A percentile compares a stretch with the other conserved stretches of the same genome.
Evolutionary conservation across 78 protist species (phyloP).

Genomic region (Speleostelium caveatum): DNA sequence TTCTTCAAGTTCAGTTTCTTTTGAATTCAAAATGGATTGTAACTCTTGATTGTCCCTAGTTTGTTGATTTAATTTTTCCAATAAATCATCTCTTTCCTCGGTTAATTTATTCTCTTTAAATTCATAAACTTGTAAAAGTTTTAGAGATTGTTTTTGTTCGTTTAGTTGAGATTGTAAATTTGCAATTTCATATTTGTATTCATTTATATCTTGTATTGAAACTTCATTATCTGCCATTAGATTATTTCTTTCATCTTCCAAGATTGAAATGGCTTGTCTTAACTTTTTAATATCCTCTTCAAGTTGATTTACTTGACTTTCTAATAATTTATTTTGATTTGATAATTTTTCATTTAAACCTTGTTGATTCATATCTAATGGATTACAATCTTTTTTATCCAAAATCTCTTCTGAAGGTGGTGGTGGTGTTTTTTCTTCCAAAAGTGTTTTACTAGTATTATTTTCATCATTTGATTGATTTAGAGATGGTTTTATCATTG

Average conservation of each 20-base stretch:
- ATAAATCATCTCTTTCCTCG: slow-evolving; percentile 14
- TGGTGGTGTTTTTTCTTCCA: too few species aligned
- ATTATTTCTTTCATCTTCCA: neutral
- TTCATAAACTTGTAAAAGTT: slow-evolving; percentile 28
- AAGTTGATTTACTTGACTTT: neutral
- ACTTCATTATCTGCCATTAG: neutral
- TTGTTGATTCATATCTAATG: too few species aligned
- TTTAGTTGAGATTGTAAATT: neutral
- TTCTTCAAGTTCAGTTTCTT: neutral
- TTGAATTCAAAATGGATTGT: neutral
- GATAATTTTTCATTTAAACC: neutral
- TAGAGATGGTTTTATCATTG: too few species aligned
- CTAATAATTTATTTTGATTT: neutral
- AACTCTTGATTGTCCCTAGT: neutral
- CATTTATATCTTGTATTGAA: neutral
- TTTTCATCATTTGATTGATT: too few species aligned
- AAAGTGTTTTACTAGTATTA: neutral
- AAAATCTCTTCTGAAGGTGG: neutral
- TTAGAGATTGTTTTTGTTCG: slow-evolving; percentile 34
- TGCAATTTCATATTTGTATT: slow-evolving; percentile 13
- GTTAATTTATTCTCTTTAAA: slow-evolving; percentile 33
- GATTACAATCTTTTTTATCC: neutral
- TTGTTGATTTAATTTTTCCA: neutral
- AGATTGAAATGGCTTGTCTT: neutral
- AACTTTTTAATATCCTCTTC: slow-evolving; percentile 7